Evolutionary conservation across 78 protist genomes (phyloP), one percentile per base, ranked within the genome.

Genomic region (Bodo saltans): DNA sequence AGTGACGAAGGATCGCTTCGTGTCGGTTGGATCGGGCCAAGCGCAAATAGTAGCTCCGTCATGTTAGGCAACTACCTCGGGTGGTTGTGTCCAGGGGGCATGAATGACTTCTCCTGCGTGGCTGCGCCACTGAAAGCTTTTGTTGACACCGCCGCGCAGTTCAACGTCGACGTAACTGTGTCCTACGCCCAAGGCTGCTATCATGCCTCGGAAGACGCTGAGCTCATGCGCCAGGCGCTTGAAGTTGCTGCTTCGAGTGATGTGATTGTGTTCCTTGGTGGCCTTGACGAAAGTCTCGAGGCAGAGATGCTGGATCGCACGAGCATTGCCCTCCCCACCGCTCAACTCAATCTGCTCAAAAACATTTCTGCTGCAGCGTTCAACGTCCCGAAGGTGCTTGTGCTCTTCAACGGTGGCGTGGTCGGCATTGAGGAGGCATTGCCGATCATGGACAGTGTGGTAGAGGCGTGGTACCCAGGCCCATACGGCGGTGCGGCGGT

Each of bases 391-490:
- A 30, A 30, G 26, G 70, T 39, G 32, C 25, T 85, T 37, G 68
- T 90, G 11, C 68, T 90, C 33, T 0, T 90, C 35, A 73, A 60
- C 70, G 91, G 90, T 21, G 93, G 93, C 34, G 11, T 29, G 35
- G 78, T 88, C 1, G 81, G 78, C 8, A 21, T 88, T 40, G 78
- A 27, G 32, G 3, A 11, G 42, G 30, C 41, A 39, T 29, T 3
- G 42, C 33, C 70, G 68, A 47, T 29, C 42, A 29, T 74, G 38
- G 41, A 30, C 38, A 82, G 76, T 3, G 39, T 88, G 47, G 4
- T 88, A 27, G 82, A 83, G 68, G 88, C 87, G 2, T 75, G 3
- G 29, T 84, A 90, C 76, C 93, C 93, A 26, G 88, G 89, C n/a
- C 0, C 1, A 0, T 0, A 76, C 21, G 93, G 93, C 29, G 90